Evolutionary conservation across 2,329 filamentous ascomycete genomes (phyloP).

Genomic region (Arthrobotrys musiformis): DNA sequence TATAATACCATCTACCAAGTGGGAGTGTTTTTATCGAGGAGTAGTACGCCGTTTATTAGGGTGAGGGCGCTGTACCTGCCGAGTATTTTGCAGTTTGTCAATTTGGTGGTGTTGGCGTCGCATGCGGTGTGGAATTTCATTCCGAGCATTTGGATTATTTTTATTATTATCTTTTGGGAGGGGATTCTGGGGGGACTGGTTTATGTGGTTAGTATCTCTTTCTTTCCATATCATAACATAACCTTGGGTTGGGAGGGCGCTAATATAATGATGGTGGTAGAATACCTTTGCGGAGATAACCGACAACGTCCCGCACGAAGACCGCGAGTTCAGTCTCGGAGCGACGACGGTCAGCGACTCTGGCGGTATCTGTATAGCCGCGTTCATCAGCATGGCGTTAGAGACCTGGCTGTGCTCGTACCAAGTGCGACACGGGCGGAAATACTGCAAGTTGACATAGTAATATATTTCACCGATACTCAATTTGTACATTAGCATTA

Average conservation of each 20-base stretch:
- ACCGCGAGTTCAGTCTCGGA: conserved; percentile 89
- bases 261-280: neutral
- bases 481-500: neutral
- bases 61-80: conserved; percentile 84
- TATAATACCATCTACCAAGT: conserved; percentile 95
- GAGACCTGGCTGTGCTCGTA: conserved; percentile 84
- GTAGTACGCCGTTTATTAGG: conserved; percentile 86
- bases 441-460: conserved; percentile 72
- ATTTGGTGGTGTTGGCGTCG: conserved; percentile 76
- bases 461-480: neutral
- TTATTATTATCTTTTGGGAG: conserved; percentile 90
- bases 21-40: conserved; percentile 93
- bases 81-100: conserved; percentile 81
- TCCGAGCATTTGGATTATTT: conserved; percentile 86
- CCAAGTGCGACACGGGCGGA: conserved; percentile 82
- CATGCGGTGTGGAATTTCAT: conserved; percentile 85
- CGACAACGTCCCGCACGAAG: conserved; percentile 78
- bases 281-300: conserved; percentile 96
- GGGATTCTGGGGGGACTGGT: conserved; percentile 89
- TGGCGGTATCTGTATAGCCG: conserved; percentile 87
- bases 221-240: too few species aligned
- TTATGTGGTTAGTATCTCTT: conserved; percentile 74
- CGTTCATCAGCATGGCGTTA: conserved; percentile 82
- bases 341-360: conserved; percentile 94
- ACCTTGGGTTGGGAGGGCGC: too few species aligned